Percentiles rank a stretch among this genome's conserved stretches.
These are phyloP conservation scores for Cenchrus purpureus DNA, from an alignment of 176 grass and related monocot genomes.

Conservation along the genomic window DNA sequence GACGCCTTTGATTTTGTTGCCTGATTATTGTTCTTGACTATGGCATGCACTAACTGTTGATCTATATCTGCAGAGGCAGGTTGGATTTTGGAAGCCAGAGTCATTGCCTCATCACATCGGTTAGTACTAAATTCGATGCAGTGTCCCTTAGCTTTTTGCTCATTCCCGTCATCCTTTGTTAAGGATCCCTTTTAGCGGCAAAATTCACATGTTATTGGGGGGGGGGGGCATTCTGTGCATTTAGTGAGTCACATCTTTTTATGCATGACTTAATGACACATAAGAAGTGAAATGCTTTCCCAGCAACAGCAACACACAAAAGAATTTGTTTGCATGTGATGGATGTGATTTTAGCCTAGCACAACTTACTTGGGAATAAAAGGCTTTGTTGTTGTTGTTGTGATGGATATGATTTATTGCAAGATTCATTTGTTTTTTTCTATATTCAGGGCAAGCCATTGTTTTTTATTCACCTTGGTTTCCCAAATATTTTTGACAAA, in stretches of 20 bases:
- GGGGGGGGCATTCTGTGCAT: slow-evolving; percentile 5
- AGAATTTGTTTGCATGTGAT: background rate
- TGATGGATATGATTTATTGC: background rate
- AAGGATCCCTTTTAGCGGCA: slow-evolving; percentile 9
- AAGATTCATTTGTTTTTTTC: background rate
- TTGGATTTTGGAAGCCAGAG: slow-evolving; percentile 84
- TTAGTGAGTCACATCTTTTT: background rate
- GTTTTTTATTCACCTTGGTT: slow-evolving; percentile 27
- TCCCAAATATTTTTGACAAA: background rate
- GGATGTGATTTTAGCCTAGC: slow-evolving; percentile 7
- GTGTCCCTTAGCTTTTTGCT: slow-evolving; percentile 17
- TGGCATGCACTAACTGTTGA: slow-evolving; percentile 28
- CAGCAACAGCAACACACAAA: background rate
- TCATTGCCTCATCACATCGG: slow-evolving; percentile 60
- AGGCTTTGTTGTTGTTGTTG: background rate
- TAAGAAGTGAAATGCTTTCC: slow-evolving; percentile 12
- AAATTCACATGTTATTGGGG: slow-evolving; percentile 7
- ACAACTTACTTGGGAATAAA: no score
- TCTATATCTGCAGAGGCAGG: slow-evolving; percentile 66
- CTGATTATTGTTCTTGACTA: slow-evolving; percentile 25
- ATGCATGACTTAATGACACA: slow-evolving; percentile 18
- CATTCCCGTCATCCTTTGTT: background rate
- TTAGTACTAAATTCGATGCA: slow-evolving; percentile 45
- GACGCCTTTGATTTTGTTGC: slow-evolving; percentile 14
- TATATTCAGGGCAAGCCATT: slow-evolving; percentile 22